These are phyloP conservation scores for Fusarium pilosicola DNA, from an alignment of 2,329 filamentous ascomycete species.

Conservation along the genomic window DNA sequence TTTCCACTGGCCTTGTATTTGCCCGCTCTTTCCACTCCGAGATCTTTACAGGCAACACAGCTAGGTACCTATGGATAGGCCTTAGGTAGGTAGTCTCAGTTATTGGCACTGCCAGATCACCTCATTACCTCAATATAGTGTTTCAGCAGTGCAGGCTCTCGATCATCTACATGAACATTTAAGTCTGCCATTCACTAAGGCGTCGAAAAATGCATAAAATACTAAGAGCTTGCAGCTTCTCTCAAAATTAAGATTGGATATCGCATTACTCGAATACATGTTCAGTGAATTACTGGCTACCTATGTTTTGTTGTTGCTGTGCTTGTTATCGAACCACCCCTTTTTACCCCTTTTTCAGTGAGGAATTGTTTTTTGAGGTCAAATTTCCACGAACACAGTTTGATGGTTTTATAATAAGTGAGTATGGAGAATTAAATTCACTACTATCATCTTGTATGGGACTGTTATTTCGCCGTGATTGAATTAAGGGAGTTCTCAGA, in stretches of 20 bases:
- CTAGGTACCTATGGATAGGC: background rate
- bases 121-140: background rate
- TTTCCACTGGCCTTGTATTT: background rate
- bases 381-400: background rate
- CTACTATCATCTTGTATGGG: background rate
- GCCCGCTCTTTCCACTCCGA: background rate
- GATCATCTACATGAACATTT: background rate
- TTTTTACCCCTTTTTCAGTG: background rate
- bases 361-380: background rate
- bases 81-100: too few relatives aligned
- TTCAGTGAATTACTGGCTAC: background rate
- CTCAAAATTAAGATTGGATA: background rate
- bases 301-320: rapidly evolving
- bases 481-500: background rate
- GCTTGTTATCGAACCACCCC: background rate
- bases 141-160: too few relatives aligned
- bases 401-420: rapidly evolving
- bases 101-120: background rate
- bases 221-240: background rate
- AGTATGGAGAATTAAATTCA: background rate
- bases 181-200: background rate
- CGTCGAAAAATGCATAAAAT: background rate
- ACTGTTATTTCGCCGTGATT: background rate
- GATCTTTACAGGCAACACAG: background rate
- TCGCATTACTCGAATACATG: background rate